These are phyloP conservation scores for Kalmusia sp. DNA, from an alignment of 2,329 filamentous ascomycete species.

Conservation along the genomic window DNA sequence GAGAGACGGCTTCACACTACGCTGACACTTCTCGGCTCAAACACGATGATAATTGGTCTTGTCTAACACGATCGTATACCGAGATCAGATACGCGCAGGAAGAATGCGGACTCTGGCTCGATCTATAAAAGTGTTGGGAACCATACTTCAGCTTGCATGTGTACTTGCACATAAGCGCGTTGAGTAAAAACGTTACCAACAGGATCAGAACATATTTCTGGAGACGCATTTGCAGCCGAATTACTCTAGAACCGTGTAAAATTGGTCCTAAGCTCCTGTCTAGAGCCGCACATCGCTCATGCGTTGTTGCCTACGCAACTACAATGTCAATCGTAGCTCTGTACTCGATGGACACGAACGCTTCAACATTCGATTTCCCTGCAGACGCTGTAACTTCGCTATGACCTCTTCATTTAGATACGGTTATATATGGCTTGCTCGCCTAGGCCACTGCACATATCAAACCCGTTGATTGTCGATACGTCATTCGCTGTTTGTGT, in stretches of 20 bases:
- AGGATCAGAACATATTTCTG: too few species aligned
- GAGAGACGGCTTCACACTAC: not conserved
- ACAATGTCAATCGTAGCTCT: too few species aligned
- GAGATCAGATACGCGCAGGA: conserved; percentile 24
- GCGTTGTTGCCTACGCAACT: too few species aligned
- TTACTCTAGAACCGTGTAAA: not conserved
- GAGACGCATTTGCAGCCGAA: too few species aligned
- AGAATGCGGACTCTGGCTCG: conserved; percentile 21
- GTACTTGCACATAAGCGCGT: too few species aligned
- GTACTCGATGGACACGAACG: too few species aligned
- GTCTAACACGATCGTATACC: conserved; percentile 14
- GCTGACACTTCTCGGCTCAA: conserved; percentile 1
- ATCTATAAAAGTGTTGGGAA: conserved; percentile 10
- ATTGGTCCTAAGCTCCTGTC: too few species aligned
- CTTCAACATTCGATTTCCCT: too few species aligned
- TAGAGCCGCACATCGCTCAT: too few species aligned
- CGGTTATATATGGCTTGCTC: too few species aligned
- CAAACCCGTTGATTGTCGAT: not conserved
- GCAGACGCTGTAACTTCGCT: too few species aligned
- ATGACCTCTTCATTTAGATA: too few species aligned
- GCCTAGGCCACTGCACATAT: not conserved
- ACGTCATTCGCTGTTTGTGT: not conserved
- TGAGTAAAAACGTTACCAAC: not conserved
- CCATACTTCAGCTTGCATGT: not conserved
- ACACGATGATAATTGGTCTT: conserved; percentile 21